Evolutionary conservation across 768 basidiomycete genomes (phyloP).

Genomic region (Lactarius akahatsu): DNA sequence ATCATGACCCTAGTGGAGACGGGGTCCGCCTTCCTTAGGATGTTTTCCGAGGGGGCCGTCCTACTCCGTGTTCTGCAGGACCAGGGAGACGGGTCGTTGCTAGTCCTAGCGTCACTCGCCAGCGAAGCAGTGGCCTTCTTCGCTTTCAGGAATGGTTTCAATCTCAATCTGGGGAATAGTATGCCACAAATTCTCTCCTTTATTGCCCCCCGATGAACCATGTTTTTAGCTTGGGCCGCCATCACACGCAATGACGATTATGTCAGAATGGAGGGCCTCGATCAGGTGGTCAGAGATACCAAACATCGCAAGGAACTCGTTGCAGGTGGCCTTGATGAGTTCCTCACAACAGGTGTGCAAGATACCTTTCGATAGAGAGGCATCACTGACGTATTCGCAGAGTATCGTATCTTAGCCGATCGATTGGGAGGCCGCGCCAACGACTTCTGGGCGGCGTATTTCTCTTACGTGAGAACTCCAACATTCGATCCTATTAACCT

Average conservation of each 20-base stretch:
- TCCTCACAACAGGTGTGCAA: constrained; percentile 30
- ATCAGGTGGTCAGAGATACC: constrained; percentile 50
- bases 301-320: constrained; percentile 72
- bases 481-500: constrained; percentile 5
- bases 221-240: constrained; percentile 61
- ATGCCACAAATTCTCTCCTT: not conserved
- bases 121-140: constrained; percentile 48
- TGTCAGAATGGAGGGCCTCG: constrained; percentile 64
- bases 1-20: constrained; percentile 46
- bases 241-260: constrained; percentile 63
- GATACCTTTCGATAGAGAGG: constrained; percentile 39
- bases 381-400: not conserved
- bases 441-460: constrained; percentile 19
- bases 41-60: constrained; percentile 60
- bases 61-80: constrained; percentile 55
- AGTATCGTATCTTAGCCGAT: constrained; percentile 21
- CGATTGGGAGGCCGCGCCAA: constrained; percentile 22
- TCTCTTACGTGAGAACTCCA: not conserved
- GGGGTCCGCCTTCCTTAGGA: constrained; percentile 45
- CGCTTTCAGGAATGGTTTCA: not conserved
- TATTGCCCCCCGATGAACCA: not conserved
- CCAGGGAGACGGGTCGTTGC: constrained; percentile 61
- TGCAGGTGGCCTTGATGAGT: constrained; percentile 51
- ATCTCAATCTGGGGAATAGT: constrained; percentile 15
- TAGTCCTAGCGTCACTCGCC: constrained; percentile 56